Percentiles rank a stretch among this genome's conserved stretches.
Evolutionary conservation across 208 protist genomes (phyloP).

Genomic region (Balamuthia mandrillaris): DNA sequence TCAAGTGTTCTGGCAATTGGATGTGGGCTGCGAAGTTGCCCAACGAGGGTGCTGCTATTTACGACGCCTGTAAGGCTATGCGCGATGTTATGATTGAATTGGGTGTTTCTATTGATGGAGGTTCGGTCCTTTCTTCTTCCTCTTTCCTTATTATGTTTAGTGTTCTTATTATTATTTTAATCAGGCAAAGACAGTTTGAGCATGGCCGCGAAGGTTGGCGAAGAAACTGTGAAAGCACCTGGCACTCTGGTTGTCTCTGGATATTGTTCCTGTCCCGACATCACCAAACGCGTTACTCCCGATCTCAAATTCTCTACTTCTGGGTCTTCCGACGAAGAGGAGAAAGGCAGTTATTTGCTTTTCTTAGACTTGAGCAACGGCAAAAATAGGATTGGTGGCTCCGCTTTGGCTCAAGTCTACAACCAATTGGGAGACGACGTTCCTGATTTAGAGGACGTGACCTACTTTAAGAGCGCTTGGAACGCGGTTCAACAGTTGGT

Average conservation of each 20-base stretch:
- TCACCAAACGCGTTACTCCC: conserved; percentile 66
- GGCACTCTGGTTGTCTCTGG: conserved; percentile 70
- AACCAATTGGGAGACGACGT: conserved; percentile 61
- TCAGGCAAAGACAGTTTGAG: background rate
- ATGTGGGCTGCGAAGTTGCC: conserved; percentile 80
- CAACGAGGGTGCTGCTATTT: conserved; percentile 69
- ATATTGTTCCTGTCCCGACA: conserved; percentile 64
- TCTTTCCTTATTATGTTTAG: background rate
- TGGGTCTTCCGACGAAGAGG: background rate
- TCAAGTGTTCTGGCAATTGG: conserved; percentile 76
- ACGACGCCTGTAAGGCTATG: conserved; percentile 69
- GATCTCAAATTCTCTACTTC: conserved; percentile 61
- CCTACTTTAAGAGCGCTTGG: conserved; percentile 40
- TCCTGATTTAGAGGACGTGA: conserved; percentile 53
- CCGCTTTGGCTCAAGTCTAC: conserved; percentile 69
- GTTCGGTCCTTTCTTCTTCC: background rate
- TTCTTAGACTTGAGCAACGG: conserved; percentile 14
- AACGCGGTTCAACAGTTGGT: conserved; percentile 51
- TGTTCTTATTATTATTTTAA: background rate
- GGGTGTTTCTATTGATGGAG: conserved; percentile 73
- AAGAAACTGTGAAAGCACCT: conserved; percentile 69
- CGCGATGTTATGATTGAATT: conserved; percentile 63
- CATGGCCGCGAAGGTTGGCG: conserved; percentile 21
- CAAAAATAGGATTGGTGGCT: conserved; percentile 64
- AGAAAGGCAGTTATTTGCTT: background rate